Evolutionary conservation across 805 yeast species (phyloP).

Genomic region (Candida awuae): DNA sequence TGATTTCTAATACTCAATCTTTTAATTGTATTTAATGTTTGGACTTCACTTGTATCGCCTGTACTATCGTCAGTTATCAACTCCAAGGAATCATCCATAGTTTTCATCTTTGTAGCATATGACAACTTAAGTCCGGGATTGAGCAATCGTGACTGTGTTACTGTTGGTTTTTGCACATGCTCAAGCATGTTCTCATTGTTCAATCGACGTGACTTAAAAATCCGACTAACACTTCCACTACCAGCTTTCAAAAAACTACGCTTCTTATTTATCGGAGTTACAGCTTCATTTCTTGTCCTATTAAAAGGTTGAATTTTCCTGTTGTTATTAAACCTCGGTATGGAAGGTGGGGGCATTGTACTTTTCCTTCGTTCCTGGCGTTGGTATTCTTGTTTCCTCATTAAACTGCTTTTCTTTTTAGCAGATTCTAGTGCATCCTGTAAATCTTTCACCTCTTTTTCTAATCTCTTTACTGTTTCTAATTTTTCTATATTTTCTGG

Average conservation of each 20-base stretch:
- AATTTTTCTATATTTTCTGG: slow-evolving; percentile 18
- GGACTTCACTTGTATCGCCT: slow-evolving; percentile 10
- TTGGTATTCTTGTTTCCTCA: slow-evolving; percentile 3
- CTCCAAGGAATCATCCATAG: background rate
- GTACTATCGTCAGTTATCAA: slow-evolving; percentile 5
- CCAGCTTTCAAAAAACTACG: slow-evolving; percentile 7
- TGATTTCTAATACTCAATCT: background rate
- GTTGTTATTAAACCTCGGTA: background rate
- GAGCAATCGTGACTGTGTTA: background rate
- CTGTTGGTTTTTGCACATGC: background rate
- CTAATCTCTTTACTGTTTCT: slow-evolving; percentile 15
- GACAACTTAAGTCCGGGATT: slow-evolving; percentile 4
- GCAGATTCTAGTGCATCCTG: slow-evolving; percentile 9
- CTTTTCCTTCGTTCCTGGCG: slow-evolving; percentile 2
- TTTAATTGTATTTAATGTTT: slow-evolving; percentile 2
- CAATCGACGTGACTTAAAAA: no score
- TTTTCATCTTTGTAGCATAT: slow-evolving; percentile 8
- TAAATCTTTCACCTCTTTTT: slow-evolving; percentile 15
- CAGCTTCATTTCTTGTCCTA: background rate
- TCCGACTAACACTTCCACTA: no score
- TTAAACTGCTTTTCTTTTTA: slow-evolving; percentile 12
- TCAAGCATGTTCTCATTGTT: background rate
- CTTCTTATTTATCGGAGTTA: background rate
- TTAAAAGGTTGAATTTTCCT: no score
- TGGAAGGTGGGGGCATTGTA: slow-evolving; percentile 23